These are phyloP conservation scores for Vigna trinervia DNA, from an alignment of 306 rosid species.

Conservation along the genomic window DNA sequence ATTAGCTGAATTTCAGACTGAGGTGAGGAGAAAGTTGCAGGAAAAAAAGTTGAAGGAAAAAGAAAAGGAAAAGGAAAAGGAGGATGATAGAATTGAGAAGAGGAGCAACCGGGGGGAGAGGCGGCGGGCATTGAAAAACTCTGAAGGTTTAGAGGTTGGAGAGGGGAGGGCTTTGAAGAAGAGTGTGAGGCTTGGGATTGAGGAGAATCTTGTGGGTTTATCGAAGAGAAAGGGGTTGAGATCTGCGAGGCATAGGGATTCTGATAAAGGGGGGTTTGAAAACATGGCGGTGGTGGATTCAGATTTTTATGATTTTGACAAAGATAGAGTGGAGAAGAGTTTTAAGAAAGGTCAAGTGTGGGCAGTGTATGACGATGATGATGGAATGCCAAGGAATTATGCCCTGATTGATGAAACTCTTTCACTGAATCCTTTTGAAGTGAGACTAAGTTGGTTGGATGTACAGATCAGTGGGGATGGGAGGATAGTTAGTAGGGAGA, in stretches of 20 bases:
- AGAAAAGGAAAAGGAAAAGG: constrained; percentile 52
- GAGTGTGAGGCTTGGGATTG: constrained; percentile 37
- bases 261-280: constrained; percentile 48
- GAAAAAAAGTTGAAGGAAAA: constrained; percentile 56
- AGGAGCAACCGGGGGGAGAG: constrained; percentile 36
- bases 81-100: constrained; percentile 49
- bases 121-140: constrained; percentile 34
- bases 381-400: constrained; percentile 90
- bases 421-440: constrained; percentile 70
- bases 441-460: constrained; percentile 89
- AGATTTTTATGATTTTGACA: constrained; percentile 80
- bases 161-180: constrained; percentile 33
- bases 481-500: constrained; percentile 53
- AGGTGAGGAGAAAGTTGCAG: constrained; percentile 56
- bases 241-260: constrained; percentile 31
- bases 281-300: constrained; percentile 75
- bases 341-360: constrained; percentile 94
- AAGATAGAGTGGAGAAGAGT: constrained; percentile 78
- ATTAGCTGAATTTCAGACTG: constrained; percentile 75
- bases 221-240: constrained; percentile 40
- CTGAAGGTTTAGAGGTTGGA: constrained; percentile 36
- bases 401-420: constrained; percentile 75
- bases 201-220: constrained; percentile 38
- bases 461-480: constrained; percentile 61
- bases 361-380: constrained; percentile 82